Evolutionary conservation across 257 asterid species (phyloP).

Genomic region (Solanum chiquidenum): DNA sequence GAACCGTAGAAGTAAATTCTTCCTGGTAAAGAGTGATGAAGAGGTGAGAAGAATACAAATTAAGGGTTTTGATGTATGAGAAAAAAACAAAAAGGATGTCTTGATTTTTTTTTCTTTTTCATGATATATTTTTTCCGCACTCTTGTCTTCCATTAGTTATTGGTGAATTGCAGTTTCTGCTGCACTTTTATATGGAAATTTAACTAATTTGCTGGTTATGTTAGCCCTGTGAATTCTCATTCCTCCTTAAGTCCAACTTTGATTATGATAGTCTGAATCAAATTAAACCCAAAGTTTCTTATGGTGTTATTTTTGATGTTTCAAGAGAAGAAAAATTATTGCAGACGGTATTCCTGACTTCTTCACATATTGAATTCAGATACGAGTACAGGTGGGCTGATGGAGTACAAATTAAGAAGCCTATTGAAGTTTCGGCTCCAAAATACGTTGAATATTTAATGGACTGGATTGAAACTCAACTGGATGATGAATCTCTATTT

Average conservation of each 20-base stretch:
- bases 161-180: not conserved
- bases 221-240: not conserved
- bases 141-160: not conserved
- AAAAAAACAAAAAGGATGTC: not conserved
- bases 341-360: not conserved
- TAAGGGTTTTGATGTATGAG: not conserved
- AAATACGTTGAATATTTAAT: slow-evolving; percentile 85
- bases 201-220: not conserved
- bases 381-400: slow-evolving; percentile 96
- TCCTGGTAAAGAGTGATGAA: not conserved
- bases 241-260: not conserved
- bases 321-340: not conserved
- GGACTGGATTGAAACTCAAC: slow-evolving; percentile 90
- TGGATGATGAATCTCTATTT: slow-evolving; percentile 79
- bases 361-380: slow-evolving; percentile 21
- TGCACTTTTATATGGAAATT: not conserved
- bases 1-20: not conserved
- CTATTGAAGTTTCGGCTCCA: slow-evolving; percentile 89
- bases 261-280: not conserved
- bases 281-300: not conserved
- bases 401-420: slow-evolving; percentile 81
- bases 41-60: not conserved
- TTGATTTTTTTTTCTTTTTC: not conserved
- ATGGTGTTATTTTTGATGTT: not conserved
- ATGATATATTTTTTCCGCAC: not conserved